Conservation (phyloP, 306 rosid species). For the Lathyrus oleraceus region DNA sequence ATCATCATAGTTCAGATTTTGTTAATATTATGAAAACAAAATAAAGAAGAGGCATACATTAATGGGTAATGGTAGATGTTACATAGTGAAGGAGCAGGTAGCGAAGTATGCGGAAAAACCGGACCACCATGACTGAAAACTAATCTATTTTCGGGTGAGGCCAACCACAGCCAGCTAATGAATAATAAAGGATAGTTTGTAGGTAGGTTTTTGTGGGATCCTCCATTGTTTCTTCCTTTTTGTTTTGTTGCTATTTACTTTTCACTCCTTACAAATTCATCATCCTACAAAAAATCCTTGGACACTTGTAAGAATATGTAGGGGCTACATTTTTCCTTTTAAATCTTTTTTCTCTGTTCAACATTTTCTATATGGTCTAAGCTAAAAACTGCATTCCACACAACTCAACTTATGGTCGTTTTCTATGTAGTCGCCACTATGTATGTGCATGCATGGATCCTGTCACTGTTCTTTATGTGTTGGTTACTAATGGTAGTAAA, state of each 20-base stretch:
- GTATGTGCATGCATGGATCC: background rate
- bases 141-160: background rate
- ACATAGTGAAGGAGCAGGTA: background rate
- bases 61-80: background rate
- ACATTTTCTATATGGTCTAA: constrained; percentile 32
- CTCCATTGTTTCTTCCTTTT: constrained; percentile 32
- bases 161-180: constrained; percentile 36
- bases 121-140: constrained; percentile 17
- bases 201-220: constrained; percentile 20
- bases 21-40: too few relatives aligned
- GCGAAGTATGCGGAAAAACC: constrained; percentile 22
- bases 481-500: constrained; percentile 18
- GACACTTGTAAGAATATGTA: background rate
- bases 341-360: constrained; percentile 16
- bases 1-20: too few relatives aligned
- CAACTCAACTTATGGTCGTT: background rate
- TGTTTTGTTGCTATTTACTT: constrained; percentile 31
- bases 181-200: constrained; percentile 4
- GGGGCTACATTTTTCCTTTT: constrained; percentile 26
- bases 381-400: constrained; percentile 29
- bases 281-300: constrained; percentile 22
- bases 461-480: constrained; percentile 23
- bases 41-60: background rate
- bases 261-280: constrained; percentile 2
- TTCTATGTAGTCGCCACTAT: background rate